Base-by-base conservation (phyloP, 805 yeast genomes). In the Lipomyces yamanashiensis region DNA sequence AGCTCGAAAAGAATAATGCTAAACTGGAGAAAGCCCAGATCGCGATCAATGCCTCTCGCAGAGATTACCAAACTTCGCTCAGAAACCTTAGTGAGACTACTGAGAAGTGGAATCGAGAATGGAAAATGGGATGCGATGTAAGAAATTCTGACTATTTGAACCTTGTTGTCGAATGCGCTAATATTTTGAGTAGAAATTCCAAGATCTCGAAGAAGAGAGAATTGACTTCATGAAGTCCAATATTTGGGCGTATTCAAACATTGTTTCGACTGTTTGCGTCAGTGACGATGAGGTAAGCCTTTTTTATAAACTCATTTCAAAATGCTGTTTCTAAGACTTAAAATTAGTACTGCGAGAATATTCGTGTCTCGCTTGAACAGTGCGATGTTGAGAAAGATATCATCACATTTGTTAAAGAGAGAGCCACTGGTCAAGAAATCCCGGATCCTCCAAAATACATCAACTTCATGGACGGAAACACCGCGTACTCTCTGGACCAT, bases 211-310 rank as follows among this genome's bases (percentile, higher is more conserved):
- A 72, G 84, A 85, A 54, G 91, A 88, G 72, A 82, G 92, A 66
- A 83, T 89, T 60, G 87, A 87, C 70, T 82, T 86, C 66, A 72
- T 88, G 61, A 87, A 89, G 71, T 79, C 87, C 17, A 89, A 86
- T 69, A 75, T 91, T 63, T 91, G 96, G 89, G 88, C 86, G 49
- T 90, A 81, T 71, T 85, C 93, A 53, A 90, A 90, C 74, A 80
- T 86, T 45, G 79, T 89, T 8, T 89, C 96, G 7, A 81, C 90
- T 0, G 80, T 86, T 2, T 91, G 96, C 73, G 92, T 90, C 39
- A 84, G 85, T 50, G 89, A 87, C 71, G 97, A 91, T 72, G 87
- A 64, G 62, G 61, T 58, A 50, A 10, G 56, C 41, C 5, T 28
- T 2, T 28, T 2, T 28, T 28, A 28, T 28, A 5, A 28, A 5